phyloP scores from a whole-genome alignment of 2,329 filamentous ascomycete genomes.

The Teratosphaeria destructans region DNA sequence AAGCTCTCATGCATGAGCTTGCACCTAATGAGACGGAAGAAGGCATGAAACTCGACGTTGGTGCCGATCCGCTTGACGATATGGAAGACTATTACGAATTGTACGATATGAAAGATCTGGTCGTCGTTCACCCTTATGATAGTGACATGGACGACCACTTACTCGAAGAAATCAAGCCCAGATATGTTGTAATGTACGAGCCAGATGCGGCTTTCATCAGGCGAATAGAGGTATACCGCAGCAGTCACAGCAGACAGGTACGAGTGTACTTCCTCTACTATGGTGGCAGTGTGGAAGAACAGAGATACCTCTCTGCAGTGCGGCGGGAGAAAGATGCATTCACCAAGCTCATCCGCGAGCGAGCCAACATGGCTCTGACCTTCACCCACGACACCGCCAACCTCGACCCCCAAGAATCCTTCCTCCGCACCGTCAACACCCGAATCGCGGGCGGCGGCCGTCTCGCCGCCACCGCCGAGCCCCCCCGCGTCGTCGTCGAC shows the following conservation, averaged over 20 bases:
- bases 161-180: constrained; percentile 85
- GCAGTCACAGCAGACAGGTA: constrained; percentile 83
- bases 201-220: constrained; percentile 91
- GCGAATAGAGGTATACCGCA: constrained; percentile 88
- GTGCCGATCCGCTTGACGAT: constrained; percentile 70
- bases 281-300: constrained; percentile 86
- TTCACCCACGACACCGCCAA: constrained; percentile 61
- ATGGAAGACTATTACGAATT: constrained; percentile 90
- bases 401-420: constrained; percentile 79
- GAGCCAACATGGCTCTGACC: constrained; percentile 79
- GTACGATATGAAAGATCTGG: constrained; percentile 80
- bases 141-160: constrained; percentile 93
- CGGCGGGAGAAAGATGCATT: constrained; percentile 96
- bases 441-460: constrained; percentile 88
- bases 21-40: constrained; percentile 69
- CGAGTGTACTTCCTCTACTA: constrained; percentile 97
- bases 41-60: constrained; percentile 61
- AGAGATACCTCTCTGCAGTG: constrained; percentile 79
- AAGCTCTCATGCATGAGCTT: constrained; percentile 71
- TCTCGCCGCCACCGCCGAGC: constrained; percentile 70
- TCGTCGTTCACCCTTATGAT: constrained; percentile 87
- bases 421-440: constrained; percentile 91
- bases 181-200: constrained; percentile 98
- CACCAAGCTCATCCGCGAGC: constrained; percentile 87
- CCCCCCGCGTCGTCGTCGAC: constrained; percentile 85